phyloP scores from a whole-genome alignment of 2,329 filamentous ascomycete species.

The Exophiala lecanii-corni region DNA sequence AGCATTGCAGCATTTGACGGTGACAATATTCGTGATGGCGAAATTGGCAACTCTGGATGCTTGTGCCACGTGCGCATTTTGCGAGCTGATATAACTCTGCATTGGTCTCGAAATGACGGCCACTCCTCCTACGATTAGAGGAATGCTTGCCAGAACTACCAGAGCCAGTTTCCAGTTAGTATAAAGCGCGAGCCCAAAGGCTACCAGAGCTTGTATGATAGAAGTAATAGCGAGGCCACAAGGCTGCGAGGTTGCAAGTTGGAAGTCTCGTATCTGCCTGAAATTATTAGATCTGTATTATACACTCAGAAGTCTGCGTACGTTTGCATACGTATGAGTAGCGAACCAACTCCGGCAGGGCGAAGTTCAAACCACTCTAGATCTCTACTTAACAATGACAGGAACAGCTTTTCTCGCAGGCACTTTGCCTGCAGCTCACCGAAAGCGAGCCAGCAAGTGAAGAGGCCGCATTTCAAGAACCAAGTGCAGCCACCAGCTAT shows the following conservation, averaged over 20 bases:
- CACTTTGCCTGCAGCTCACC: constrained; percentile 73
- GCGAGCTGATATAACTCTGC: constrained; percentile 61
- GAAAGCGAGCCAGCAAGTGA: constrained; percentile 68
- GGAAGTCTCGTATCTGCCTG: constrained; percentile 78
- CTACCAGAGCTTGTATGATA: constrained; percentile 58
- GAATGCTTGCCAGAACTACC: constrained; percentile 68
- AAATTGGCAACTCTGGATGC: constrained; percentile 69
- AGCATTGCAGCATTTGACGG: constrained; percentile 81
- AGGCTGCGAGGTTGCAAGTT: constrained; percentile 73
- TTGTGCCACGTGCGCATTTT: constrained; percentile 62
- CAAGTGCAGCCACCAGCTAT: constrained; percentile 62
- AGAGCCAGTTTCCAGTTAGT: constrained; percentile 81
- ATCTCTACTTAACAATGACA: constrained; percentile 64
- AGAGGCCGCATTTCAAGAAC: constrained; percentile 62
- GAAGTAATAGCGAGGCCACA: constrained; percentile 67
- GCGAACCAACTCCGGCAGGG: constrained; percentile 64
- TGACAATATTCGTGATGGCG: constrained; percentile 69
- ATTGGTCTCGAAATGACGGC: constrained; percentile 57
- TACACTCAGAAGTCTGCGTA: constrained; percentile 40
- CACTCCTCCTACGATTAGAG: constrained; percentile 60
- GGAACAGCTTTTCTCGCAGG: constrained; percentile 62
- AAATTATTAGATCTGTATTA: constrained; percentile 2
- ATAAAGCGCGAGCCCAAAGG: constrained; percentile 67
- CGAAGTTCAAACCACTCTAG: constrained; percentile 78
- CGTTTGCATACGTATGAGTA: constrained; percentile 70